phyloP scores from a whole-genome alignment of 331 rosid species.

The Malus hybrid region DNA sequence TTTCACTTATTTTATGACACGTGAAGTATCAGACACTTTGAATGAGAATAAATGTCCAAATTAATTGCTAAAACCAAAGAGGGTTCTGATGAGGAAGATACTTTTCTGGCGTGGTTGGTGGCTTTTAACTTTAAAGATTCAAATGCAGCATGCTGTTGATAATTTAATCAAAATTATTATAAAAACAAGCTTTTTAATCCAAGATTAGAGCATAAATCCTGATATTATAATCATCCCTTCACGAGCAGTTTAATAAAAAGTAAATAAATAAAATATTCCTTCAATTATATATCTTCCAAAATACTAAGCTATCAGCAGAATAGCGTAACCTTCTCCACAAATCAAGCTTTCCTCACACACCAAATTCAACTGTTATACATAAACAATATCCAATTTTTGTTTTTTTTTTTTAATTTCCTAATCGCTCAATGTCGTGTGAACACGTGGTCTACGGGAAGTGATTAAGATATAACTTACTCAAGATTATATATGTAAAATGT shows the following conservation, averaged over 20 bases:
- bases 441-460: not conserved
- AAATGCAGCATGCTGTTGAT: conserved; percentile 1
- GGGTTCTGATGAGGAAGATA: not conserved
- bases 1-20: no score
- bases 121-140: not conserved
- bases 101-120: conserved; percentile 15
- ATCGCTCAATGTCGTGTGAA: not conserved
- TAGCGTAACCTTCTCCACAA: not conserved
- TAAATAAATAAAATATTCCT: not conserved
- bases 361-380: not conserved
- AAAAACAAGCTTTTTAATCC: conserved; percentile 4
- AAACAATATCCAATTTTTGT: not conserved
- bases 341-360: conserved; percentile 12
- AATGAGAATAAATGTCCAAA: no score
- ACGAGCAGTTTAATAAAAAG: not conserved
- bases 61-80: not conserved
- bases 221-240: not conserved
- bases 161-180: not conserved
- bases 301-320: conserved; percentile 10
- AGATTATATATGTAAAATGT: not conserved
- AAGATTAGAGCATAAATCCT: not conserved
- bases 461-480: not conserved
- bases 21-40: not conserved
- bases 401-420: no score
- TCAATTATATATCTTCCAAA: not conserved